Conservation (phyloP, 2,329 filamentous ascomycete species). For the Zarea fungicola region DNA sequence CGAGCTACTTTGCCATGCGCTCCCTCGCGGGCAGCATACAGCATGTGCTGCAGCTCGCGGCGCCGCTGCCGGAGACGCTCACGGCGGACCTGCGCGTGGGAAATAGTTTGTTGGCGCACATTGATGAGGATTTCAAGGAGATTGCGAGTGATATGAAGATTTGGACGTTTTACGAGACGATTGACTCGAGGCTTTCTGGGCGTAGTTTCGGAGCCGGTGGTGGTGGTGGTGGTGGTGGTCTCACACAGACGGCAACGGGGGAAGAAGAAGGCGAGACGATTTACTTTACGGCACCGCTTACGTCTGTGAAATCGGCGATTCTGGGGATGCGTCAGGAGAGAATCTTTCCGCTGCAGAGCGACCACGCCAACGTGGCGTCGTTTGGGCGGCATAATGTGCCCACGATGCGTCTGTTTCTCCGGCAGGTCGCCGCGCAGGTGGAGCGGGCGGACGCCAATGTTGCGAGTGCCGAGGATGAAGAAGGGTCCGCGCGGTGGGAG, state of each 20-base stretch:
- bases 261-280: constrained; percentile 32
- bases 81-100: constrained; percentile 46
- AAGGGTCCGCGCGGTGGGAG: not conserved
- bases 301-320: constrained; percentile 51
- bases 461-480: not conserved
- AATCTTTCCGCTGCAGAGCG: constrained; percentile 48
- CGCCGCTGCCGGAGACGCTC: constrained; percentile 45
- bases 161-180: constrained; percentile 60
- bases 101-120: constrained; percentile 41
- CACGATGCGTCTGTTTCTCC: constrained; percentile 39
- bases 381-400: constrained; percentile 46
- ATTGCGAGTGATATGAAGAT: constrained; percentile 53
- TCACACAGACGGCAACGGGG: not conserved
- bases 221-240: constrained; percentile 30
- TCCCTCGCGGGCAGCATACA: constrained; percentile 52
- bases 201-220: too few relatives aligned
- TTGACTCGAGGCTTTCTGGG: constrained; percentile 52
- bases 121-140: constrained; percentile 51
- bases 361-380: constrained; percentile 50
- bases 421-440: constrained; percentile 29
- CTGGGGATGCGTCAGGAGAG: constrained; percentile 47
- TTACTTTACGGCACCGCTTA: constrained; percentile 54
- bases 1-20: constrained; percentile 55
- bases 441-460: constrained; percentile 27
- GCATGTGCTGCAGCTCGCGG: constrained; percentile 44